These are phyloP conservation scores for Dictyostelium brefeldianum DNA, from an alignment of 78 protist species.

Conservation along the genomic window DNA sequence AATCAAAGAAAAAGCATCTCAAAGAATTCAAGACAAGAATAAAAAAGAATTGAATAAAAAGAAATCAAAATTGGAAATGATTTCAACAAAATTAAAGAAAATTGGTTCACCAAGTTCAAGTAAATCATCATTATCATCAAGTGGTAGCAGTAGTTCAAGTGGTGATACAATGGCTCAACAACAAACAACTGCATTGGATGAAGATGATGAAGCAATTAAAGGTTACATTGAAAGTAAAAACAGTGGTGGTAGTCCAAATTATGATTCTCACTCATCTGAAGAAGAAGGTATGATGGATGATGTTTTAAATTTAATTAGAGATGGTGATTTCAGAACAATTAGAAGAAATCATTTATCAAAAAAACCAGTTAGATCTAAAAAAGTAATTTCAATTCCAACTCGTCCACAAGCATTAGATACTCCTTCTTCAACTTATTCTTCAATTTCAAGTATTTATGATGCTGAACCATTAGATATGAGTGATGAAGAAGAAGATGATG, in stretches of 20 bases:
- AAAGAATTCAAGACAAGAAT: slow-evolving; percentile 45
- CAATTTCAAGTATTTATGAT: slow-evolving; percentile 33
- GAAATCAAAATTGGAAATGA: neutral
- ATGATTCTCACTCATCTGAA: neutral
- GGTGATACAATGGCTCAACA: neutral
- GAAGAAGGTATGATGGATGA: slow-evolving; percentile 81
- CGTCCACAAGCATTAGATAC: slow-evolving; percentile 40
- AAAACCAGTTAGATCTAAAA: slow-evolving; percentile 36
- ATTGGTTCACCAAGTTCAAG: neutral
- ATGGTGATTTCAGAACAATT: slow-evolving; percentile 69
- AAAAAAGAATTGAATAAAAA: neutral
- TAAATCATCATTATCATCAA: neutral
- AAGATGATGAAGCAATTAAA: slow-evolving; percentile 58
- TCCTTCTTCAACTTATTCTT: slow-evolving; percentile 38
- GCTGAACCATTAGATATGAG: slow-evolving; percentile 63
- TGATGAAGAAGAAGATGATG: slow-evolving; percentile 47
- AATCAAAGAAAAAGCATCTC: slow-evolving; percentile 12
- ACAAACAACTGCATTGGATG: neutral
- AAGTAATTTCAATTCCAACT: neutral
- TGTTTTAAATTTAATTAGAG: slow-evolving; percentile 62
- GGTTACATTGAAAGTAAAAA: slow-evolving; percentile 8
- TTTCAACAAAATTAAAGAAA: slow-evolving; percentile 3
- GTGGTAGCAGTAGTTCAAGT: neutral
- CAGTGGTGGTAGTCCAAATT: neutral
- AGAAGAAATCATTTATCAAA: slow-evolving; percentile 38